Evolutionary conservation across 2,329 filamentous ascomycete species (phyloP).

Genomic region (Monosporascus sp.): DNA sequence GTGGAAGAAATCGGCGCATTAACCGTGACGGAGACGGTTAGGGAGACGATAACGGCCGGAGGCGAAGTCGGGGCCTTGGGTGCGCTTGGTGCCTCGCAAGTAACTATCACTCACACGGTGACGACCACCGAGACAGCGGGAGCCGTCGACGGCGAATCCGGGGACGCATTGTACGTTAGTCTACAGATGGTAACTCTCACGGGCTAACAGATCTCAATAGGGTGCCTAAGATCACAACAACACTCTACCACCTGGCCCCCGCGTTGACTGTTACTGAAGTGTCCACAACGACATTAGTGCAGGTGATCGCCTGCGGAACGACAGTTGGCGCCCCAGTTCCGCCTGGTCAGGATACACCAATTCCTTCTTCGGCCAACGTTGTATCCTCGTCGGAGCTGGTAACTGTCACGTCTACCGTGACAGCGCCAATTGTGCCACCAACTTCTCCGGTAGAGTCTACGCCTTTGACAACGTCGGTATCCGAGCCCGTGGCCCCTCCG

Average conservation of each 20-base stretch:
- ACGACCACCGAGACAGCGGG: conserved; percentile 13
- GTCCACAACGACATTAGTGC: conserved; percentile 22
- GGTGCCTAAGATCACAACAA: not conserved
- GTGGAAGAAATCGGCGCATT: not conserved
- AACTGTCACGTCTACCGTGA: not conserved
- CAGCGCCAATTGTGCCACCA: not conserved
- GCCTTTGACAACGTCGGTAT: too few relatives aligned
- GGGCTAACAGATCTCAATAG: not conserved
- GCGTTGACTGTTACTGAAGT: conserved; percentile 16
- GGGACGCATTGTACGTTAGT: not conserved
- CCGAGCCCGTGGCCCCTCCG: too few relatives aligned
- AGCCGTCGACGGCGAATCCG: conserved; percentile 1
- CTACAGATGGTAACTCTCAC: not conserved
- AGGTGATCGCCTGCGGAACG: conserved; percentile 24
- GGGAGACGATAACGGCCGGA: conserved; percentile 10
- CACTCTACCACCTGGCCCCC: not conserved
- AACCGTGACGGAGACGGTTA: conserved; percentile 3
- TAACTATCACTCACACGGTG: conserved; percentile 3
- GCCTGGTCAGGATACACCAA: conserved; percentile 14
- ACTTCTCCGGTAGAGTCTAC: too few relatives aligned
- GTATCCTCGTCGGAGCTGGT: conserved; percentile 5
- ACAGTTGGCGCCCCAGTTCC: conserved; percentile 15
- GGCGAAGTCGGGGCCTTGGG: not conserved
- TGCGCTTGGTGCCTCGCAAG: not conserved
- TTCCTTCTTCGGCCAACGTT: conserved; percentile 20